Percentiles rank a stretch among this genome's conserved stretches.
phyloP scores from a whole-genome alignment of 2,329 filamentous ascomycete genomes.

The Epicoccum nigrum region DNA sequence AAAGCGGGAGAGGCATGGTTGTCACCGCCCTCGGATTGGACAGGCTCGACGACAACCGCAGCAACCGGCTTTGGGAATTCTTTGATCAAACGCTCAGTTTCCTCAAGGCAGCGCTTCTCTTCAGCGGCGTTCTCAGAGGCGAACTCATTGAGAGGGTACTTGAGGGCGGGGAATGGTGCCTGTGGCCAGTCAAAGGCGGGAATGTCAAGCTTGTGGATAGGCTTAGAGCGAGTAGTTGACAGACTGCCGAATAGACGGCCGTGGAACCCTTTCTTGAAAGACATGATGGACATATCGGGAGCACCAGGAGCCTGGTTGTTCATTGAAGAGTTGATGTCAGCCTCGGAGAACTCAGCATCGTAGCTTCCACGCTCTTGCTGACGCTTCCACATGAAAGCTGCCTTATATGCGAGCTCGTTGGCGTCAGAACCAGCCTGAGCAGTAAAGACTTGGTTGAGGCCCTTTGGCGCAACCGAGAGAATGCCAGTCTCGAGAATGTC shows the following conservation, averaged over 20 bases:
- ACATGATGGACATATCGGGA: slow-evolving; percentile 81
- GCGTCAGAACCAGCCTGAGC: slow-evolving; percentile 88
- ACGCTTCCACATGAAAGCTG: slow-evolving; percentile 90
- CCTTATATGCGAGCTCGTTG: slow-evolving; percentile 94
- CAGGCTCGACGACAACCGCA: slow-evolving; percentile 84
- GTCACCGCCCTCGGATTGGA: slow-evolving; percentile 93
- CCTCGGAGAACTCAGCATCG: slow-evolving; percentile 76
- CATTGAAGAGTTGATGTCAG: slow-evolving; percentile 79
- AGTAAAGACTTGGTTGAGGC: slow-evolving; percentile 87
- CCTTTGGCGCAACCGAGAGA: slow-evolving; percentile 81
- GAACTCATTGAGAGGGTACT: slow-evolving; percentile 85
- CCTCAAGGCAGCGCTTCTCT: slow-evolving; percentile 79
- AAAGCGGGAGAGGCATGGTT: slow-evolving; percentile 89
- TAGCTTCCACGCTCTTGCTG: slow-evolving; percentile 80
- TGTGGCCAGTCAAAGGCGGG: slow-evolving; percentile 95
- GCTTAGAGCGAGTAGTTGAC: slow-evolving; percentile 88
- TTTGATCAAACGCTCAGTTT: slow-evolving; percentile 81
- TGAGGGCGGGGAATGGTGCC: slow-evolving; percentile 81
- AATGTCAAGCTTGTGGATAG: slow-evolving; percentile 94
- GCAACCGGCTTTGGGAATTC: slow-evolving; percentile 80
- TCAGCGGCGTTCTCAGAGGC: slow-evolving; percentile 80
- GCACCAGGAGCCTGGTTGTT: slow-evolving; percentile 79
- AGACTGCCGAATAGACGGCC: slow-evolving; percentile 87
- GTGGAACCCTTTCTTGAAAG: slow-evolving; percentile 88
- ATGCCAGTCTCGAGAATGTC: slow-evolving; percentile 79